A percentile compares a stretch with the other conserved stretches of the same genome.
Conservation (phyloP, 2,329 filamentous ascomycete genomes). For the Fulvia fulva region DNA sequence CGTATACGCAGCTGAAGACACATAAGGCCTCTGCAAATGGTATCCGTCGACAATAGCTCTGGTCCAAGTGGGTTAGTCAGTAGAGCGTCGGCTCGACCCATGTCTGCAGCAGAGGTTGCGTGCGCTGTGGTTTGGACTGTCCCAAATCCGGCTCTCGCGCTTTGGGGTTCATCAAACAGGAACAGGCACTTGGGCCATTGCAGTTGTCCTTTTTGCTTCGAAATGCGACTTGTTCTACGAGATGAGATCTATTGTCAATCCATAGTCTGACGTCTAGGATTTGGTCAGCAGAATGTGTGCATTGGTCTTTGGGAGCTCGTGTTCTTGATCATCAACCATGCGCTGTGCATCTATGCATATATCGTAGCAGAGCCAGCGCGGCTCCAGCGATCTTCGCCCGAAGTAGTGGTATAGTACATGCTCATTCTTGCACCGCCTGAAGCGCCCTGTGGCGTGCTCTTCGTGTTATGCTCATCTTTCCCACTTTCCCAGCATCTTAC, state of each 20-base stretch:
- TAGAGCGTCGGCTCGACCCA: background rate
- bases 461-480: background rate
- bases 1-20: too few relatives aligned
- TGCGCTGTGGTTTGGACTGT: too few relatives aligned
- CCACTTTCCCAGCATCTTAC: constrained; percentile 1
- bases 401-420: constrained; percentile 1
- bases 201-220: too few relatives aligned
- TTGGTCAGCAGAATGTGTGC: background rate
- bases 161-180: too few relatives aligned
- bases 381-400: background rate
- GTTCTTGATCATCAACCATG: background rate
- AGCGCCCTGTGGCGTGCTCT: too few relatives aligned
- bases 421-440: too few relatives aligned
- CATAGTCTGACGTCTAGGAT: too few relatives aligned
- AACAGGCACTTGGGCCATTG: too few relatives aligned
- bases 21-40: background rate
- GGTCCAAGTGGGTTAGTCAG: background rate
- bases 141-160: too few relatives aligned
- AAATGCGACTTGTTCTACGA: too few relatives aligned
- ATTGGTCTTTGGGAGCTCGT: background rate
- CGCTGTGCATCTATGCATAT: background rate
- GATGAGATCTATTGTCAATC: too few relatives aligned
- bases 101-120: background rate
- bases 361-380: background rate
- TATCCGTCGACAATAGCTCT: background rate